Evolutionary conservation across 2,329 filamentous ascomycete species (phyloP).

Genomic region (Cordyceps pruinosa): DNA sequence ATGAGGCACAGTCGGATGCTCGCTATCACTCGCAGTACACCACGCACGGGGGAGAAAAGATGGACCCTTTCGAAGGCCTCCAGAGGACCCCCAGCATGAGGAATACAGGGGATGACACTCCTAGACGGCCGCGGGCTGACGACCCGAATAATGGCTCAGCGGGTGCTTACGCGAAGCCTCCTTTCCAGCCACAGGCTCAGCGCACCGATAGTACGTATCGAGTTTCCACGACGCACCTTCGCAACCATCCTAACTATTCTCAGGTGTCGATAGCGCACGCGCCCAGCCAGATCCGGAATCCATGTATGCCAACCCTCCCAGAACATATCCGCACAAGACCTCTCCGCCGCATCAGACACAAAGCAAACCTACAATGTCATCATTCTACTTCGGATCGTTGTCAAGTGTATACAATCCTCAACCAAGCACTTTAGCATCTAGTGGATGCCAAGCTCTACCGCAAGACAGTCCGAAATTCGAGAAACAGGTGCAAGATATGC

Average conservation of each 20-base stretch:
- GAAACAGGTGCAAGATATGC: constrained; percentile 30
- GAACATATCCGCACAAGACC: background rate
- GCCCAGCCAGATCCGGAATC: constrained; percentile 1
- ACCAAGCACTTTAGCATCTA: constrained; percentile 20
- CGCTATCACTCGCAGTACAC: constrained; percentile 53
- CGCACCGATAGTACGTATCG: background rate
- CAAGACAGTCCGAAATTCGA: constrained; percentile 32
- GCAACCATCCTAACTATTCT: background rate
- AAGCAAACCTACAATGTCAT: background rate
- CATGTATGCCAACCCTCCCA: constrained; percentile 11
- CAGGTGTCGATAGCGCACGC: constrained; percentile 1
- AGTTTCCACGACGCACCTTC: too few relatives aligned
- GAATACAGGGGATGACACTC: constrained; percentile 19
- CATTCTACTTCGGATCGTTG: constrained; percentile 9
- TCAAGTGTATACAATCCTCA: constrained; percentile 13
- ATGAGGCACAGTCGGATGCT: constrained; percentile 36
- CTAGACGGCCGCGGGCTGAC: background rate
- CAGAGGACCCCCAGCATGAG: constrained; percentile 40
- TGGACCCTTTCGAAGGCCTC: constrained; percentile 47
- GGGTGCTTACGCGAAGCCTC: constrained; percentile 7
- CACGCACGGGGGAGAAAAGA: constrained; percentile 50
- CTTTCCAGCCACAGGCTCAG: background rate
- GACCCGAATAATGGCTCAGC: background rate
- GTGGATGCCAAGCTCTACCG: constrained; percentile 23
- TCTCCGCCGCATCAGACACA: background rate